Percentiles rank a stretch among this genome's conserved stretches.
These are phyloP conservation scores for Calocybe gambosa DNA, from an alignment of 1,284 basidiomycete genomes.

Conservation along the genomic window DNA sequence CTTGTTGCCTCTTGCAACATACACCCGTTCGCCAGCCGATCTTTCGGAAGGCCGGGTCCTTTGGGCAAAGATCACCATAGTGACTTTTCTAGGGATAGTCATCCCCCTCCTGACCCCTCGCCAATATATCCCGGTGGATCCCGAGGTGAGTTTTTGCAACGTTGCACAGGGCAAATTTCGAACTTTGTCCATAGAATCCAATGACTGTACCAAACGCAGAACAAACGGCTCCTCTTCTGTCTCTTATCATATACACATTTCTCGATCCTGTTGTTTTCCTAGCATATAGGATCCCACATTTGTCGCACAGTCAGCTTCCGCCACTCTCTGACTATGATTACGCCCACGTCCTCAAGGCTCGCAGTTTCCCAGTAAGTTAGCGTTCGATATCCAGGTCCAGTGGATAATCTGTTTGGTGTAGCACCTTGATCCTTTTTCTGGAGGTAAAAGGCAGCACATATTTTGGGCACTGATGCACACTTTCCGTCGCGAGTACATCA, in stretches of 20 bases:
- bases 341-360: slow-evolving; percentile 28
- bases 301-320: slow-evolving; percentile 42
- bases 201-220: slow-evolving; percentile 49
- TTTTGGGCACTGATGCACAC: slow-evolving; percentile 28
- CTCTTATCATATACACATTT: slow-evolving; percentile 52
- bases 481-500: slow-evolving; percentile 33
- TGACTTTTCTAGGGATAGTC: slow-evolving; percentile 27
- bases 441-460: slow-evolving; percentile 27
- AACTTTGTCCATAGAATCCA: slow-evolving; percentile 30
- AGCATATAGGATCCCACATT: slow-evolving; percentile 37
- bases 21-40: slow-evolving; percentile 27
- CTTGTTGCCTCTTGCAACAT: slow-evolving; percentile 56
- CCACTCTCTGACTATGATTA: slow-evolving; percentile 56
- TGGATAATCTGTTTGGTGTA: slow-evolving; percentile 24
- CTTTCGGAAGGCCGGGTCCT: slow-evolving; percentile 26
- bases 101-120: slow-evolving; percentile 37
- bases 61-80: slow-evolving; percentile 31
- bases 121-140: slow-evolving; percentile 37
- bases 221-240: slow-evolving; percentile 58
- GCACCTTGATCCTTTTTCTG: slow-evolving; percentile 37
- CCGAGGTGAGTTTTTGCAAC: slow-evolving; percentile 27
- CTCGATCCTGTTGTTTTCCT: slow-evolving; percentile 46
- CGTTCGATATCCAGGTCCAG: slow-evolving; percentile 21
- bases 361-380: slow-evolving; percentile 31
- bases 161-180: background rate